A percentile compares a stretch with the other conserved stretches of the same genome.
Evolutionary conservation across 139 green algal genomes (phyloP).

Genomic region (Desmodesmus armatus): DNA sequence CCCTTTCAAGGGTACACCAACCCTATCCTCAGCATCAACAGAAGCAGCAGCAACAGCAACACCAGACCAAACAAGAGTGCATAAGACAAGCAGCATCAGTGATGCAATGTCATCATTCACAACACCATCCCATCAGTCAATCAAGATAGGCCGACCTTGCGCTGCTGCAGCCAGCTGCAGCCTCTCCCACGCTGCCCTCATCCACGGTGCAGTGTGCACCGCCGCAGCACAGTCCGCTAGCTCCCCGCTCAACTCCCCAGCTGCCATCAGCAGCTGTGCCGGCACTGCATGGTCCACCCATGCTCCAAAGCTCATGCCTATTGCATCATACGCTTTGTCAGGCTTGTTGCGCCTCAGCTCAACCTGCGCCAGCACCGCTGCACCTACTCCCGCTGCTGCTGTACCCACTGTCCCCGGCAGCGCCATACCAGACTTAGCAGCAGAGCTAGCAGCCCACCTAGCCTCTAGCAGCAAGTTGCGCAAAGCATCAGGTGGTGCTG

Average conservation of each 20-base stretch:
- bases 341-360: conserved; percentile 26
- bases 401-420: conserved; percentile 26
- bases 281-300: conserved; percentile 32
- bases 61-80: too few relatives aligned
- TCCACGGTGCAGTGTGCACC: conserved; percentile 37
- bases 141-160: too few relatives aligned
- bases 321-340: conserved; percentile 25
- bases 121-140: too few relatives aligned
- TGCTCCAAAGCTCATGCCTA: not conserved
- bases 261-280: conserved; percentile 28
- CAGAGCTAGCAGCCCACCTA: conserved; percentile 9
- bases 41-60: too few relatives aligned
- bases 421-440: conserved; percentile 28
- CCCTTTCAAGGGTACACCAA: too few relatives aligned
- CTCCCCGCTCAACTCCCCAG: conserved; percentile 30
- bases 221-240: not conserved
- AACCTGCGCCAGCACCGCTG: conserved; percentile 41
- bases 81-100: not conserved
- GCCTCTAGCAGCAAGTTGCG: conserved; percentile 35
- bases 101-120: not conserved
- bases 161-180: conserved; percentile 22
- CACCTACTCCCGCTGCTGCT: conserved; percentile 25
- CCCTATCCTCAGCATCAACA: too few relatives aligned
- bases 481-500: not conserved
- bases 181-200: conserved; percentile 21